Evolutionary conservation across 306 rosid genomes (phyloP).

Genomic region (Ammopiptanthus mongolicus): DNA sequence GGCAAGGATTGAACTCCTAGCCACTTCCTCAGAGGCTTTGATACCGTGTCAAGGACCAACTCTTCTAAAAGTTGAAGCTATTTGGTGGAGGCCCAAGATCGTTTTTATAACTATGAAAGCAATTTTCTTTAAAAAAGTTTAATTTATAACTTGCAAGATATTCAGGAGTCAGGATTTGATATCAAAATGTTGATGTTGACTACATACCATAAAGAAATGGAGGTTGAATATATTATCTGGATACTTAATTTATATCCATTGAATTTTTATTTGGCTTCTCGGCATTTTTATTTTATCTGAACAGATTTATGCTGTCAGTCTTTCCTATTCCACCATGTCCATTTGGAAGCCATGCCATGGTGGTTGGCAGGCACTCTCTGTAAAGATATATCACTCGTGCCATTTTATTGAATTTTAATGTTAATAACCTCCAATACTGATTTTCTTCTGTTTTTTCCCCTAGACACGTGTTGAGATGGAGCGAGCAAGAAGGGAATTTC

Average conservation of each 20-base stretch:
- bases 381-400: not conserved
- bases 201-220: not conserved
- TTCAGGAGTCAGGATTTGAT: not conserved
- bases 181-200: not conserved
- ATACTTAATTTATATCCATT: not conserved
- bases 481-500: slow-evolving; percentile 59
- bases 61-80: not conserved
- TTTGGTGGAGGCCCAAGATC: not conserved
- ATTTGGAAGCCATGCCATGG: not conserved
- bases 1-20: not conserved
- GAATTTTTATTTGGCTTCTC: not conserved
- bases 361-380: not conserved
- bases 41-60: not conserved
- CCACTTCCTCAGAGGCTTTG: not conserved
- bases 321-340: not conserved
- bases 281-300: not conserved
- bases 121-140: not conserved
- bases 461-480: slow-evolving; percentile 88
- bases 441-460: not conserved
- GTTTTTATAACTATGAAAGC: not conserved
- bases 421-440: slow-evolving; percentile 10
- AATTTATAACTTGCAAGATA: not conserved
- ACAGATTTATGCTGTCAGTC: not conserved
- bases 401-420: slow-evolving; percentile 6
- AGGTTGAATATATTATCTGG: not conserved